Evolutionary conservation across 2,329 filamentous ascomycete species (phyloP).

Genomic region (Penicillium sp.): DNA sequence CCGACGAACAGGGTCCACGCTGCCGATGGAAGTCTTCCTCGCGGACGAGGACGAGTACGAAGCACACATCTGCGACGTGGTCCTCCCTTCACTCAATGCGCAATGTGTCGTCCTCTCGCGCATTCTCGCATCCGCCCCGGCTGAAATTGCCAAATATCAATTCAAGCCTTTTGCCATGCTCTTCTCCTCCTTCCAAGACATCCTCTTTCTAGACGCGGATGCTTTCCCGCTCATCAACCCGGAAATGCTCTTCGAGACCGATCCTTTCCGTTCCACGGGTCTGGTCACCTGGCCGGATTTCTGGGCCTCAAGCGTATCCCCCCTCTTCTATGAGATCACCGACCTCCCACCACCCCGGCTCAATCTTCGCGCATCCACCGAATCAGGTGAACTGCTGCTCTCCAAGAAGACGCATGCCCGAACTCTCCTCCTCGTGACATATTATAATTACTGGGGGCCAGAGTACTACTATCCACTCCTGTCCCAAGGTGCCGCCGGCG

Average conservation of each 20-base stretch:
- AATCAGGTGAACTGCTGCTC: constrained; percentile 46
- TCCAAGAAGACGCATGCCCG: constrained; percentile 45
- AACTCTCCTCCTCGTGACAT: constrained; percentile 46
- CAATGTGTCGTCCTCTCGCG: constrained; percentile 41
- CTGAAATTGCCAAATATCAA: constrained; percentile 41
- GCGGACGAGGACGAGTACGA: constrained; percentile 39
- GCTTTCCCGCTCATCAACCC: constrained; percentile 42
- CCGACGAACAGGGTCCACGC: constrained; percentile 36
- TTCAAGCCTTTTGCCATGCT: constrained; percentile 46
- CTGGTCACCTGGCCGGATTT: constrained; percentile 31
- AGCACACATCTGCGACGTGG: constrained; percentile 37
- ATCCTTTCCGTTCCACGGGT: constrained; percentile 38
- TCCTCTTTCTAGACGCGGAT: constrained; percentile 47
- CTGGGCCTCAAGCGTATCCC: constrained; percentile 42
- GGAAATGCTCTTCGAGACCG: constrained; percentile 35
- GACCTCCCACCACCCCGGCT: constrained; percentile 27
- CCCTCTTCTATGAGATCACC: constrained; percentile 43
- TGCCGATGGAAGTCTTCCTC: constrained; percentile 46
- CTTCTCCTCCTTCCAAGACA: constrained; percentile 46
- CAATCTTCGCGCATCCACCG: constrained; percentile 35
- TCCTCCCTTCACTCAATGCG: constrained; percentile 40
- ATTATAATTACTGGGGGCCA: constrained; percentile 53
- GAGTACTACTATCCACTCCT: constrained; percentile 44
- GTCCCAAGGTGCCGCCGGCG: constrained; percentile 38
- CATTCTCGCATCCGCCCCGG: constrained; percentile 31